Percentiles rank a stretch among this genome's conserved stretches.
Evolutionary conservation across 2,329 filamentous ascomycete genomes (phyloP).

Genomic region (Apiospora kogelbergensis): DNA sequence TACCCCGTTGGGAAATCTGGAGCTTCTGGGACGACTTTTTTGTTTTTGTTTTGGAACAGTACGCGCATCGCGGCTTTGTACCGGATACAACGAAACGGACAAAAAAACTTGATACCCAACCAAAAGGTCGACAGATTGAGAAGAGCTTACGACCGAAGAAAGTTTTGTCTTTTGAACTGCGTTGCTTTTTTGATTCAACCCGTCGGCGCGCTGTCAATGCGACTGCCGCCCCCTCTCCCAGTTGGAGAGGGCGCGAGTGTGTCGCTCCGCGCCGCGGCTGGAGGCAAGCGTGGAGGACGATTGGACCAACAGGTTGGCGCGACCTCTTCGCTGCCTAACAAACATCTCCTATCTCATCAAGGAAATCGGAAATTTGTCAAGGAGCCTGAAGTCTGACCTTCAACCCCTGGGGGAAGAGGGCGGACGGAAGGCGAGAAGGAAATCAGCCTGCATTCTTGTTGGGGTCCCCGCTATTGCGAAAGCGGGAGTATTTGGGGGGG

Average conservation of each 20-base stretch:
- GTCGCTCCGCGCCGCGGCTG: background rate
- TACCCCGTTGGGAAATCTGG: slow-evolving; percentile 19
- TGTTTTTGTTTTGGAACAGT: background rate
- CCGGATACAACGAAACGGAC: slow-evolving; percentile 11
- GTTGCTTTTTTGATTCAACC: slow-evolving; percentile 25
- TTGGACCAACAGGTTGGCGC: slow-evolving; percentile 33
- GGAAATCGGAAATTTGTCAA: background rate
- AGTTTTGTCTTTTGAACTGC: slow-evolving; percentile 27
- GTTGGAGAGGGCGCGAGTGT: background rate
- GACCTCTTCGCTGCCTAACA: slow-evolving; percentile 32
- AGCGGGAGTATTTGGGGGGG: background rate
- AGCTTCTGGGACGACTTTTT: background rate
- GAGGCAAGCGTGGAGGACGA: slow-evolving; percentile 26
- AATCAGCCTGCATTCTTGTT: slow-evolving; percentile 4
- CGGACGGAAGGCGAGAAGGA: background rate
- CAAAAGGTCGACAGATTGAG: slow-evolving; percentile 4
- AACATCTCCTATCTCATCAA: slow-evolving; percentile 29
- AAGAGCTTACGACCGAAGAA: slow-evolving; percentile 16
- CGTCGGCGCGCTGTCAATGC: slow-evolving; percentile 18
- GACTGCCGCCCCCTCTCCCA: background rate
- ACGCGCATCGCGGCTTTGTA: slow-evolving; percentile 12
- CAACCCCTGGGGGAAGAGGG: background rate
- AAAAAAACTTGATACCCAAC: slow-evolving; percentile 11
- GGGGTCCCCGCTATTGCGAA: background rate
- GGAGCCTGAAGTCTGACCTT: background rate